A percentile compares a stretch with the other conserved stretches of the same genome.
Conservation (phyloP, 139 green algal species). For the Chlorella sp. region DNA sequence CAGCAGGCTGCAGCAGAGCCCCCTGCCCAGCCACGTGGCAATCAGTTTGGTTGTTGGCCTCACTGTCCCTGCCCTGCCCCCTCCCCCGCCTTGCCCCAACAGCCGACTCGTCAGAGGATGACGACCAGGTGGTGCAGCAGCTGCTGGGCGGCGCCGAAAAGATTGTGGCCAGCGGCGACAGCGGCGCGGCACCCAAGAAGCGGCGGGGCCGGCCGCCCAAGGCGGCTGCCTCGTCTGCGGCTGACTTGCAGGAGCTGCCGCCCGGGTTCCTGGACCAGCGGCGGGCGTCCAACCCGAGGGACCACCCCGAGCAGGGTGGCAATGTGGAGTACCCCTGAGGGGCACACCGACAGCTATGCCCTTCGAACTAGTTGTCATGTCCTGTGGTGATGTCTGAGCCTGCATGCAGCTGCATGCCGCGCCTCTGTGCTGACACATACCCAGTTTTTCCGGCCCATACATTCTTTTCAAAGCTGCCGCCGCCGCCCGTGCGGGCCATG, state of each 20-base stretch:
- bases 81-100: neutral
- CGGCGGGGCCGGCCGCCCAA: neutral
- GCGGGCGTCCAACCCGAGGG: constrained; percentile 40
- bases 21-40: too few species aligned
- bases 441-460: too few species aligned
- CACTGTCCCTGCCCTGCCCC: neutral
- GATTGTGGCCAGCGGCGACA: neutral
- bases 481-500: too few species aligned
- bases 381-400: too few species aligned
- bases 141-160: neutral
- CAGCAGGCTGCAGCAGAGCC: neutral
- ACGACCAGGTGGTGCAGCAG: neutral
- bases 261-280: constrained; percentile 26
- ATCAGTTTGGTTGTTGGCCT: neutral
- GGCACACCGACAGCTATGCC: neutral
- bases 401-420: too few species aligned
- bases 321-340: constrained; percentile 43
- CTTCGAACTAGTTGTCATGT: too few species aligned
- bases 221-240: neutral
- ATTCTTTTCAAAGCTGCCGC: too few species aligned
- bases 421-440: too few species aligned
- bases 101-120: constrained; percentile 14
- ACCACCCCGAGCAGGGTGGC: constrained; percentile 16
- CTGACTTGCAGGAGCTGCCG: constrained; percentile 5
- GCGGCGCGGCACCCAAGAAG: neutral